These are phyloP conservation scores for Podospora appendiculata DNA, from an alignment of 495 filamentous ascomycete genomes.

Conservation along the genomic window DNA sequence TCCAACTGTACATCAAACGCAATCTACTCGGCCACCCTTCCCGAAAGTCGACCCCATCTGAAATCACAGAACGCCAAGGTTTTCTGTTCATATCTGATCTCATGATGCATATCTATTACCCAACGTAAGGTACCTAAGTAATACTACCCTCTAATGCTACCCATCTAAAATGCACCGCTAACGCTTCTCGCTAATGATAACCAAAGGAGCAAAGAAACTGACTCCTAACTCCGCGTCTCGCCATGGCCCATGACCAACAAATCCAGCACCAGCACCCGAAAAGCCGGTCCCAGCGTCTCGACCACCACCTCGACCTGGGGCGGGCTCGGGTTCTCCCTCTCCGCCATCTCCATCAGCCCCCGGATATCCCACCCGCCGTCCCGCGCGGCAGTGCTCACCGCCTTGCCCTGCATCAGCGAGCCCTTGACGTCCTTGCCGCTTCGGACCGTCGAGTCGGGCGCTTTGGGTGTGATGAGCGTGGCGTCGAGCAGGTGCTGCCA, in stretches of 20 bases:
- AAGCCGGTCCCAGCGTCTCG: conserved; percentile 25
- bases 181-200: too few relatives aligned
- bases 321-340: conserved; percentile 12
- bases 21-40: too few relatives aligned
- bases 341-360: conserved; percentile 5
- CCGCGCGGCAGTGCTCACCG: conserved; percentile 26
- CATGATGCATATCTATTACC: background rate
- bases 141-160: too few relatives aligned
- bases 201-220: background rate
- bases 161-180: too few relatives aligned
- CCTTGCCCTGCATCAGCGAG: conserved; percentile 39
- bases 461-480: conserved; percentile 49
- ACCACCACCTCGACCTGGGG: conserved; percentile 33
- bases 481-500: conserved; percentile 58
- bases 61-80: too few relatives aligned
- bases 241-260: conserved; percentile 4
- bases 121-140: background rate
- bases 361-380: conserved; percentile 14
- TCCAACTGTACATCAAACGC: too few relatives aligned
- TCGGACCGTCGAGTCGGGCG: conserved; percentile 34
- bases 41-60: too few relatives aligned
- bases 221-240: background rate
- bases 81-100: too few relatives aligned
- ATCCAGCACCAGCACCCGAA: conserved; percentile 22
- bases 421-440: conserved; percentile 44